Evolutionary conservation across 2,329 filamentous ascomycete genomes (phyloP), one percentile per base, ranked within the genome.

Genomic region (Canariomyces notabilis): DNA sequence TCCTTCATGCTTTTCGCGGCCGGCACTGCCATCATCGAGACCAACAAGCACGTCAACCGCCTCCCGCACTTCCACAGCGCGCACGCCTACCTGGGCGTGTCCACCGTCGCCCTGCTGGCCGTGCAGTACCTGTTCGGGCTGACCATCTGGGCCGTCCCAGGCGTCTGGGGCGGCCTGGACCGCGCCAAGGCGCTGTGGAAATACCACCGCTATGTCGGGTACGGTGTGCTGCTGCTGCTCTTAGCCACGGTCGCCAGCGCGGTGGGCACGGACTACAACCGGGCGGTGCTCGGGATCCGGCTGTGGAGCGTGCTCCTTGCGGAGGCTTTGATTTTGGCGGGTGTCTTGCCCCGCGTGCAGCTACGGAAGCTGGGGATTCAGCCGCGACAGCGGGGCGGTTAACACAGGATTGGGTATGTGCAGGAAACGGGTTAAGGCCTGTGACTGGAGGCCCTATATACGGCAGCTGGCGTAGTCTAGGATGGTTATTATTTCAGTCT

Each of bases 111-210:
- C 44, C 55, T 87, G 44, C 73, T 95, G 6, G 63, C 82, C 9
- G 57, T 85, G 1, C 93, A 97, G 69, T 83, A 87, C 36, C 40
- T 84, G 1, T 77, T 95, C 22, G 91, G 93, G 14, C 79, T 94
- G 52, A 85, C 87, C 23, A 87, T 93, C 69, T 96, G 85, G 72
- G 88, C 81, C 48, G 71, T 79, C 2, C 90, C 90, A 0, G 61
- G 62, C 1, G 59, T 95, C 1, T 94, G 91, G 58, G 90, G 90
- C 5, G 82, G 87, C 46, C 81, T 84, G 52, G 82, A 87, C 20
- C 82, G 81, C 3, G 91, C 89, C 16, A 94, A 90, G 75, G 74
- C 74, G 19, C 65, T 95, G 34, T 97, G 91, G 75, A 96, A 95
- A 68, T 95, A 90, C 59, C 93, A 97, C 65, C 80, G 91, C 22